These are phyloP conservation scores for Floccularia luteovirens DNA, from an alignment of 768 basidiomycete species.

Conservation along the genomic window DNA sequence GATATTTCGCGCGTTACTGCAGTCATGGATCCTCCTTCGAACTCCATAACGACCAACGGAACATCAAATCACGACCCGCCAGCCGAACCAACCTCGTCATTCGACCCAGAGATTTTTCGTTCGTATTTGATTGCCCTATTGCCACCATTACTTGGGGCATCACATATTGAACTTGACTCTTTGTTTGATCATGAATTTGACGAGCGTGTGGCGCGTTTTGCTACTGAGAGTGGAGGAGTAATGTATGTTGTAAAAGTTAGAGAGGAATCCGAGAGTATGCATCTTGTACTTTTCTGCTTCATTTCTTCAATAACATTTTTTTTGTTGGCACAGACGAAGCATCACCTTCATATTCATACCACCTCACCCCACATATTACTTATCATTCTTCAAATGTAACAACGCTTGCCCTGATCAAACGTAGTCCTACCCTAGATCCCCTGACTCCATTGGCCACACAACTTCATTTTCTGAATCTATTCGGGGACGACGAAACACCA, in stretches of 20 bases:
- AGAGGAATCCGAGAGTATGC: slow-evolving; percentile 67
- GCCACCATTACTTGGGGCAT: slow-evolving; percentile 77
- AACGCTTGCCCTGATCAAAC: slow-evolving; percentile 94
- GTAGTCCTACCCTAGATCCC: slow-evolving; percentile 75
- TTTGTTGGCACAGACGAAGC: slow-evolving; percentile 45
- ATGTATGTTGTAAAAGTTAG: slow-evolving; percentile 78
- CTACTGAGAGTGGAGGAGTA: slow-evolving; percentile 66
- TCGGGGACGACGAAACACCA: slow-evolving; percentile 81
- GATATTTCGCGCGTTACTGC: slow-evolving; percentile 1
- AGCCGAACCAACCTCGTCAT: slow-evolving; percentile 26
- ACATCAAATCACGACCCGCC: slow-evolving; percentile 15
- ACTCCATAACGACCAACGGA: slow-evolving; percentile 19
- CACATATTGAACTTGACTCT: slow-evolving; percentile 52
- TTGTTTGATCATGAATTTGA: slow-evolving; percentile 70
- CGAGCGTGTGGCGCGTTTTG: slow-evolving; percentile 70
- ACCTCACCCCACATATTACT: slow-evolving; percentile 64
- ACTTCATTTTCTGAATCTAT: slow-evolving; percentile 88
- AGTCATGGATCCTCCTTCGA: slow-evolving; percentile 17
- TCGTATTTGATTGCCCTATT: slow-evolving; percentile 65
- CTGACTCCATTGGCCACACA: slow-evolving; percentile 75
- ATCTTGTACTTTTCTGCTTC: background rate
- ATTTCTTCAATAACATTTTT: slow-evolving; percentile 8
- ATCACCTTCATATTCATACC: slow-evolving; percentile 55
- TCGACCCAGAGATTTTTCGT: slow-evolving; percentile 66
- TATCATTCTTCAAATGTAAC: slow-evolving; percentile 76